Conservation (phyloP, 2,329 filamentous ascomycete genomes). For the Triangularia setosa region DNA sequence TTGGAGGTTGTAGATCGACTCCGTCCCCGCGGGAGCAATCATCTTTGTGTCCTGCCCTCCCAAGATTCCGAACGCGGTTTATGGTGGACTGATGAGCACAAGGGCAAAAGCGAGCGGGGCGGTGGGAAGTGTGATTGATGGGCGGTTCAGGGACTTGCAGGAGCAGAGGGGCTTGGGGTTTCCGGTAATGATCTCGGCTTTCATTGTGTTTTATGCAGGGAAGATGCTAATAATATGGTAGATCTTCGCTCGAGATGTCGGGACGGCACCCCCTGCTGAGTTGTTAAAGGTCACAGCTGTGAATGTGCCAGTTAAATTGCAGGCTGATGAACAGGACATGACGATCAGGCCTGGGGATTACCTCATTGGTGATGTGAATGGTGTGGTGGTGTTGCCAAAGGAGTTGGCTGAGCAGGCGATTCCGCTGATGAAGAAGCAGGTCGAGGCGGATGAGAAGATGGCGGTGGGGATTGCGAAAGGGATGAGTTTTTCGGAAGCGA, state of each 20-base stretch:
- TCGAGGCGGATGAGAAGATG: slow-evolving; percentile 41
- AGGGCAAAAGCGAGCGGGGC: slow-evolving; percentile 43
- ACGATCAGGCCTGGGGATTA: slow-evolving; percentile 42
- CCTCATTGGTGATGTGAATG: slow-evolving; percentile 42
- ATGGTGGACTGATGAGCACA: slow-evolving; percentile 51
- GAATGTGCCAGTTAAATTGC: slow-evolving; percentile 38
- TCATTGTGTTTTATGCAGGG: not conserved
- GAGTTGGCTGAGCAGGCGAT: slow-evolving; percentile 38
- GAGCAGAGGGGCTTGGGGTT: slow-evolving; percentile 48
- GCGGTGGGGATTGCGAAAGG: slow-evolving; percentile 38
- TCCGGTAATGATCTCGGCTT: slow-evolving; percentile 32
- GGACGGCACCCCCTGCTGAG: slow-evolving; percentile 41
- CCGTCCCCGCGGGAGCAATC: slow-evolving; percentile 43
- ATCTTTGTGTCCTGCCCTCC: slow-evolving; percentile 49
- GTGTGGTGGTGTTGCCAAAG: slow-evolving; percentile 41
- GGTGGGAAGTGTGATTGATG: slow-evolving; percentile 49
- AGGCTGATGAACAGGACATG: slow-evolving; percentile 37
- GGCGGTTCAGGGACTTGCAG: slow-evolving; percentile 48
- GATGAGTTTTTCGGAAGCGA: slow-evolving; percentile 43
- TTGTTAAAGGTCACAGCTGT: slow-evolving; percentile 41
- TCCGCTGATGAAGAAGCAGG: slow-evolving; percentile 39
- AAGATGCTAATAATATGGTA: slow-evolving; percentile 9
- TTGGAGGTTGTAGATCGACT: slow-evolving; percentile 43
- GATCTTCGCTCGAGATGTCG: slow-evolving; percentile 42
- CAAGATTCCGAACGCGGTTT: slow-evolving; percentile 46